Evolutionary conservation across 768 basidiomycete species (phyloP).

Genomic region (Mycena amicta): DNA sequence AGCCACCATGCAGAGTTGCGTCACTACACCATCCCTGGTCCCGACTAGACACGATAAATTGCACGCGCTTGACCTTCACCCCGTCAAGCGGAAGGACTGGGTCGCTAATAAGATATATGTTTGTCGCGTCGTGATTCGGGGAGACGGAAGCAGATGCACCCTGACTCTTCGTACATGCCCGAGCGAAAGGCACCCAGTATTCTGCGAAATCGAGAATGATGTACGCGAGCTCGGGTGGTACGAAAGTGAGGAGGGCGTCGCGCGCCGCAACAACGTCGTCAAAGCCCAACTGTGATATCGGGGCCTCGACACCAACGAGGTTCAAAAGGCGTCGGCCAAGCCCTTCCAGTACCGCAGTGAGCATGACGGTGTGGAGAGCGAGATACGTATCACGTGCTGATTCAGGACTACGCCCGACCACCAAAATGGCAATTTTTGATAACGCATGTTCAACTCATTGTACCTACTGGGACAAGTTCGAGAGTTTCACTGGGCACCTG

Average conservation of each 20-base stretch:
- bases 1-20: background rate
- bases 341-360: background rate
- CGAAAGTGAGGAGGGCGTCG: background rate
- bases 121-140: background rate
- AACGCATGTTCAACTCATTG: background rate
- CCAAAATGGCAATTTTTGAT: background rate
- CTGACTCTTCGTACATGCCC: background rate
- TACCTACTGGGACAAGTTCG: background rate
- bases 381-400: too few relatives aligned
- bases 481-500: background rate
- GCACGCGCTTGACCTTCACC: background rate
- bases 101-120: background rate
- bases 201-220: background rate
- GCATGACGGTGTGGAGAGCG: conserved; percentile 1
- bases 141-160: background rate
- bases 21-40: background rate
- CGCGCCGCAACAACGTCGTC: background rate
- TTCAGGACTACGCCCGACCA: background rate
- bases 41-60: background rate
- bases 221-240: background rate
- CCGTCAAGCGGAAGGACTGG: background rate
- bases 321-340: background rate
- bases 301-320: background rate
- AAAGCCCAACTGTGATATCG: background rate
- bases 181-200: background rate